Conservation (phyloP, 2,329 filamentous ascomycete species). For the Pseudopyricularia javanii region DNA sequence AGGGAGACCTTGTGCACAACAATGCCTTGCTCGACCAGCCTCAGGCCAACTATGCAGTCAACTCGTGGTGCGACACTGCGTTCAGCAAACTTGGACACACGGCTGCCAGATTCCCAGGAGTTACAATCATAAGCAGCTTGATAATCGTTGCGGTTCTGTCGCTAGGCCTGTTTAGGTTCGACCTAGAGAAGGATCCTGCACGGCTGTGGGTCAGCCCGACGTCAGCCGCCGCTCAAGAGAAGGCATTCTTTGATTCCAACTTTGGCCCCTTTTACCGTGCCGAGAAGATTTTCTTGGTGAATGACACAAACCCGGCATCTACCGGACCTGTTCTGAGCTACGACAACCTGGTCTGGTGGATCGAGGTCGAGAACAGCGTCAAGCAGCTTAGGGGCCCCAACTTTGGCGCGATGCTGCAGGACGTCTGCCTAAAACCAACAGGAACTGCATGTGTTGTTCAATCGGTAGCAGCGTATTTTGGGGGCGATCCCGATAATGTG, state of each 20-base stretch:
- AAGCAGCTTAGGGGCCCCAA: slow-evolving; percentile 57
- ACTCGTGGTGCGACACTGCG: slow-evolving; percentile 65
- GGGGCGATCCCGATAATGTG: slow-evolving; percentile 49
- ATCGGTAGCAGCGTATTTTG: slow-evolving; percentile 82
- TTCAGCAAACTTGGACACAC: slow-evolving; percentile 72
- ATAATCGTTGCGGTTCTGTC: slow-evolving; percentile 68
- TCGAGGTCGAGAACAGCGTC: slow-evolving; percentile 72
- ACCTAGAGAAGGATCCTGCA: slow-evolving; percentile 83
- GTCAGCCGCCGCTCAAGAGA: slow-evolving; percentile 82
- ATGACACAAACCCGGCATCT: slow-evolving; percentile 56
- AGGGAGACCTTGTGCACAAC: slow-evolving; percentile 70
- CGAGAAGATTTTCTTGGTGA: slow-evolving; percentile 87
- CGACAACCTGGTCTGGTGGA: slow-evolving; percentile 88
- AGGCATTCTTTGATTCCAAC: slow-evolving; percentile 81
- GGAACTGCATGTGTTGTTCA: slow-evolving; percentile 85
- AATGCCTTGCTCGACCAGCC: slow-evolving; percentile 66
- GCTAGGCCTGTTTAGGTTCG: slow-evolving; percentile 76
- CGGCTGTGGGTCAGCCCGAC: slow-evolving; percentile 93
- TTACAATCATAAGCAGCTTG: slow-evolving; percentile 71
- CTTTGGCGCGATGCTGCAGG: slow-evolving; percentile 57
- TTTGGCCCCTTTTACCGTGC: slow-evolving; percentile 95
- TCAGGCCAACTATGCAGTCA: slow-evolving; percentile 68
- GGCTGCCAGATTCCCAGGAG: slow-evolving; percentile 71
- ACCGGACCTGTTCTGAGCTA: slow-evolving; percentile 73
- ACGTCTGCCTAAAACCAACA: slow-evolving; percentile 90